Evolutionary conservation across 2,329 filamentous ascomycete species (phyloP), one percentile per base, ranked within the genome.

Genomic region (Berkeleyomyces basicola): DNA sequence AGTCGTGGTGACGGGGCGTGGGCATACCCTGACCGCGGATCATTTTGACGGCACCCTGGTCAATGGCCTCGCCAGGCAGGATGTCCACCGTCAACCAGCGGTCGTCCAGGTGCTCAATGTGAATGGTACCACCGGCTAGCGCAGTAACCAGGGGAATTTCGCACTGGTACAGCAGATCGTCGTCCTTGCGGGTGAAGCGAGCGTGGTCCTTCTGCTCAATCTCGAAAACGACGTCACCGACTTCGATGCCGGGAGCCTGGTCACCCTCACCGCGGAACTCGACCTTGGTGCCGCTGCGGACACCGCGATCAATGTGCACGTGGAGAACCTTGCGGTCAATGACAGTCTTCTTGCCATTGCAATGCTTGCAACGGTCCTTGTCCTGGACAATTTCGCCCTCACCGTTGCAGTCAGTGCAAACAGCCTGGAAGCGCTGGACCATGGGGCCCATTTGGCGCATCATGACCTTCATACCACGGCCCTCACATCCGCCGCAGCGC

Each of bases 381-480:
- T 97, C 92, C 72, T 89, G 90, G 74, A 99, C 92, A 67, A 87
- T 90, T 79, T 99, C 93, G 65, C 93, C 92, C 75, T 99, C 93
- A 67, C 95, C 95, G 69, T 93, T 92, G 74, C 93, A 99, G 77
- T 99, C 95, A 37, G 91, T 88, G 82, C 93, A 99, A 70, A 96
- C 91, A 39, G 92, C 97, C 81, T 99, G 93, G 84, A 99, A 99
- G 64, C 93, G 89, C 78, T 99, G 95, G 69, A 99, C 97, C 93
- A 99, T 99, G 65, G 93, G 93, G 60, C 93, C 93, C 91, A 99
- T 97, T 77, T 99, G 93, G 73, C 95, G 88, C 93, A 99, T 96
- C 92, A 99, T 97, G 47, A 89, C 96, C 87, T 97, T 97, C 88
- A 96, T 96, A 75, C 93, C 93, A 67, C 87, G 84, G 68, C 93